phyloP scores from a whole-genome alignment of 106 monocot species.

The Dactylorhiza incarnata region DNA sequence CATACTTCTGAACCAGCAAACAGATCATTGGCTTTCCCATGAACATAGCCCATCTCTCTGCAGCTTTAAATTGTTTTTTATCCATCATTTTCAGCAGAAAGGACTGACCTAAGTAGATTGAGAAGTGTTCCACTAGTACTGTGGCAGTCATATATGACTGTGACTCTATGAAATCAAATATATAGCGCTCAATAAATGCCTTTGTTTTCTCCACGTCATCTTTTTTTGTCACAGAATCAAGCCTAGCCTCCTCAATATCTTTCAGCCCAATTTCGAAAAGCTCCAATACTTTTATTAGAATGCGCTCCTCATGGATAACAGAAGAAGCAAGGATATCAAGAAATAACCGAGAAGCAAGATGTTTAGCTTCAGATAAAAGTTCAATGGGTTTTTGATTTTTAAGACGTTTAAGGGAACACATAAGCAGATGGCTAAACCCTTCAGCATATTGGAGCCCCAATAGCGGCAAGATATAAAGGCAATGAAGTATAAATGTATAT shows the following conservation, averaged over 20 bases:
- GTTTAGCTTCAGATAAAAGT: slow-evolving; percentile 54
- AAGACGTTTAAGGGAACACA: slow-evolving; percentile 62
- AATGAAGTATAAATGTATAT: slow-evolving; percentile 61
- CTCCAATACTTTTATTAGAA: slow-evolving; percentile 73
- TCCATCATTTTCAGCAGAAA: slow-evolving; percentile 64
- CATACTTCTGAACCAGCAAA: slow-evolving; percentile 70
- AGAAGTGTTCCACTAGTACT: slow-evolving; percentile 56
- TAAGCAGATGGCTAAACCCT: slow-evolving; percentile 87
- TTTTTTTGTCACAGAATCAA: slow-evolving; percentile 27
- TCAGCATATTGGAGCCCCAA: slow-evolving; percentile 73
- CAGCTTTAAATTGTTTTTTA: slow-evolving; percentile 54
- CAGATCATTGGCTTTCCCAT: slow-evolving; percentile 68
- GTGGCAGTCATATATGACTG: slow-evolving; percentile 74
- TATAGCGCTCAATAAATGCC: slow-evolving; percentile 33
- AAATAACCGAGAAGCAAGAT: slow-evolving; percentile 44
- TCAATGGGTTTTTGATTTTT: slow-evolving; percentile 24
- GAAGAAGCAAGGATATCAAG: slow-evolving; percentile 49
- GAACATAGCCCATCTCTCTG: slow-evolving; percentile 75
- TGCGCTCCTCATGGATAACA: slow-evolving; percentile 71
- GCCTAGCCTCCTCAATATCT: slow-evolving; percentile 57
- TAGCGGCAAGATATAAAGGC: slow-evolving; percentile 73
- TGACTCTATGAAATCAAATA: slow-evolving; percentile 48
- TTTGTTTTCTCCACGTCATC: slow-evolving; percentile 31
- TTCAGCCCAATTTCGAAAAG: slow-evolving; percentile 58
- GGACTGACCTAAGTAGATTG: slow-evolving; percentile 32